phyloP scores from a whole-genome alignment of 257 asterid genomes.

The Scutellaria baicalensis region DNA sequence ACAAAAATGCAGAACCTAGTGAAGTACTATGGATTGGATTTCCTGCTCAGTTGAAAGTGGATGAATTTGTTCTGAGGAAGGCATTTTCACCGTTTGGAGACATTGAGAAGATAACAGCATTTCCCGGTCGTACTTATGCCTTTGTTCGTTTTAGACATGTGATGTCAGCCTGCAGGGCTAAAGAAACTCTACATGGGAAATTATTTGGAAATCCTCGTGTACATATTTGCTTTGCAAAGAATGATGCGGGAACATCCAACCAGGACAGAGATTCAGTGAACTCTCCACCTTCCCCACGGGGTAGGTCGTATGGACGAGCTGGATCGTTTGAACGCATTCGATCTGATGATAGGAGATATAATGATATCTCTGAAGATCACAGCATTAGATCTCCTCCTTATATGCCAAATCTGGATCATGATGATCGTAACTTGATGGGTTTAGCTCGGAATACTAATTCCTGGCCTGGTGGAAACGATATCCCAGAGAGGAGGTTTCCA shows the following conservation, averaged over 20 bases:
- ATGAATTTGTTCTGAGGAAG: slow-evolving; percentile 70
- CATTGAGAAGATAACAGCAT: slow-evolving; percentile 75
- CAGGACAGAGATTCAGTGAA: slow-evolving; percentile 47
- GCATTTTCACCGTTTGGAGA: slow-evolving; percentile 89
- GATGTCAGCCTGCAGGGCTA: slow-evolving; percentile 68
- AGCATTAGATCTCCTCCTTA: slow-evolving; percentile 51
- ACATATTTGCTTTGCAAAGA: slow-evolving; percentile 73
- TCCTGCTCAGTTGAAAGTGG: slow-evolving; percentile 80
- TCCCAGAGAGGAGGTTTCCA: slow-evolving; percentile 38
- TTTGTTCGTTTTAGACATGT: slow-evolving; percentile 77
- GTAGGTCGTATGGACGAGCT: slow-evolving; percentile 31
- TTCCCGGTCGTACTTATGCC: slow-evolving; percentile 94
- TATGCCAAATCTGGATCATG: slow-evolving; percentile 36
- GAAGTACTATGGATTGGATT: slow-evolving; percentile 94
- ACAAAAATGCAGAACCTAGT: slow-evolving; percentile 72
- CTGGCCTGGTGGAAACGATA: slow-evolving; percentile 42
- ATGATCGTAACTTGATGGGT: slow-evolving; percentile 27
- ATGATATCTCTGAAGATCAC: slow-evolving; percentile 35
- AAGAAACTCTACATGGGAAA: slow-evolving; percentile 82
- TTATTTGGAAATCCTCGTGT: slow-evolving; percentile 90
- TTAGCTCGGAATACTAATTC: slow-evolving; percentile 32
- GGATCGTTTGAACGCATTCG: slow-evolving; percentile 43
- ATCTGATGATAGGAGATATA: slow-evolving; percentile 44
- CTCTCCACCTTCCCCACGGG: slow-evolving; percentile 54
- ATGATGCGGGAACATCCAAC: slow-evolving; percentile 54